Conservation (phyloP, 805 yeast genomes). For the Candida multigemmis region DNA sequence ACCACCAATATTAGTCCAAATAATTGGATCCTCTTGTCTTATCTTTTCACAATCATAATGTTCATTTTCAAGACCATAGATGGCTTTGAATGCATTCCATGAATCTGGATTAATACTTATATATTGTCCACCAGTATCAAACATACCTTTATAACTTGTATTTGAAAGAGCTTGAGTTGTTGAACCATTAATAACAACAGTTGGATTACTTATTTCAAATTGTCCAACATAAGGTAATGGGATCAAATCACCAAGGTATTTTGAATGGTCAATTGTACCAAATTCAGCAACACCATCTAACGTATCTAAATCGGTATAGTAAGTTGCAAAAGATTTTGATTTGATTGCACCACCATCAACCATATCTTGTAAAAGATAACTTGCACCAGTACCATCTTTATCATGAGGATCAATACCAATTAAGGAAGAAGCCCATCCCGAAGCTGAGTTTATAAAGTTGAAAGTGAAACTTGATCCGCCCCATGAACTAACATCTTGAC, state of each 20-base stretch:
- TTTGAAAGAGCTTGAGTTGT: too few species aligned
- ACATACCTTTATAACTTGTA: too few species aligned
- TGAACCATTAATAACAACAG: too few species aligned
- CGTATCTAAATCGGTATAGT: slow-evolving; percentile 1
- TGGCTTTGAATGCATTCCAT: neutral
- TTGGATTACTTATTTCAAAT: slow-evolving; percentile 1
- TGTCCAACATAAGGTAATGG: neutral
- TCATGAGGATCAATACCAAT: slow-evolving; percentile 1
- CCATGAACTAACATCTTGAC: neutral
- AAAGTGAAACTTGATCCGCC: neutral
- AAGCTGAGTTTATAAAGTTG: neutral
- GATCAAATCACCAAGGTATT: slow-evolving; percentile 1
- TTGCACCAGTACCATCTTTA: neutral
- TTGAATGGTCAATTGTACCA: too few species aligned
- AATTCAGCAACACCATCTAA: neutral
- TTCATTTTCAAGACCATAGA: neutral
- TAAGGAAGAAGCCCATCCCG: neutral
- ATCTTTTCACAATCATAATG: too few species aligned
- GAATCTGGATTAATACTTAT: neutral
- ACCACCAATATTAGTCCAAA: too few species aligned
- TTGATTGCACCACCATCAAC: slow-evolving; percentile 1
- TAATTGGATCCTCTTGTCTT: too few species aligned
- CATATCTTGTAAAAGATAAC: neutral
- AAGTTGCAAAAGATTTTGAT: neutral
- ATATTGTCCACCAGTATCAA: too few species aligned